These are phyloP conservation scores for Lactarius sp. DNA, from an alignment of 768 basidiomycete species.

Conservation along the genomic window DNA sequence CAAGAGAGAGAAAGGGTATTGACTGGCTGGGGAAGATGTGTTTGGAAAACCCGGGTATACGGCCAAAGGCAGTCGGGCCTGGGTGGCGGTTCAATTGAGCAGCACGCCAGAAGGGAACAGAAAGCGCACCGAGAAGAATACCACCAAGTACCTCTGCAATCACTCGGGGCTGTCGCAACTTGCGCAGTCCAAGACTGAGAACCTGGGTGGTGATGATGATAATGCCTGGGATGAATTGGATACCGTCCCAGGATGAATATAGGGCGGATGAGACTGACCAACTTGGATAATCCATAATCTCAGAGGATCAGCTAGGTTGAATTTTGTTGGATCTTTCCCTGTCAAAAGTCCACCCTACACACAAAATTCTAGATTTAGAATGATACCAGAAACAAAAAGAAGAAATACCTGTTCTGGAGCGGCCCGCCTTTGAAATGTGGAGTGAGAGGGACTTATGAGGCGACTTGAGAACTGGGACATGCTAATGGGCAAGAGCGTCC, in stretches of 20 bases:
- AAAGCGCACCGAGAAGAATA: slow-evolving; percentile 64
- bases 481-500: neutral
- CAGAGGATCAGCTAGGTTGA: slow-evolving; percentile 65
- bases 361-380: neutral
- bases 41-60: slow-evolving; percentile 83
- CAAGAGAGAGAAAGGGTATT: slow-evolving; percentile 72
- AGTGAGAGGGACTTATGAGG: slow-evolving; percentile 4
- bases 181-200: slow-evolving; percentile 66
- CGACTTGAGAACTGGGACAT: slow-evolving; percentile 19
- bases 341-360: slow-evolving; percentile 66
- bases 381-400: neutral
- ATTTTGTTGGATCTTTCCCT: slow-evolving; percentile 66
- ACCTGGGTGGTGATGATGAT: slow-evolving; percentile 78
- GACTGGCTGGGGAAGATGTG: slow-evolving; percentile 77
- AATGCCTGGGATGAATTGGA: slow-evolving; percentile 45
- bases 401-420: slow-evolving; percentile 24
- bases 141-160: slow-evolving; percentile 86
- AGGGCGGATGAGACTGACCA: slow-evolving; percentile 39
- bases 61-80: slow-evolving; percentile 59
- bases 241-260: neutral
- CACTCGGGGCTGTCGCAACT: slow-evolving; percentile 78
- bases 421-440: neutral
- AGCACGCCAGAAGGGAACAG: neutral
- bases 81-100: neutral
- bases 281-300: slow-evolving; percentile 76